Conservation (phyloP, 495 filamentous ascomycete genomes). For the Evernia prunastri region DNA sequence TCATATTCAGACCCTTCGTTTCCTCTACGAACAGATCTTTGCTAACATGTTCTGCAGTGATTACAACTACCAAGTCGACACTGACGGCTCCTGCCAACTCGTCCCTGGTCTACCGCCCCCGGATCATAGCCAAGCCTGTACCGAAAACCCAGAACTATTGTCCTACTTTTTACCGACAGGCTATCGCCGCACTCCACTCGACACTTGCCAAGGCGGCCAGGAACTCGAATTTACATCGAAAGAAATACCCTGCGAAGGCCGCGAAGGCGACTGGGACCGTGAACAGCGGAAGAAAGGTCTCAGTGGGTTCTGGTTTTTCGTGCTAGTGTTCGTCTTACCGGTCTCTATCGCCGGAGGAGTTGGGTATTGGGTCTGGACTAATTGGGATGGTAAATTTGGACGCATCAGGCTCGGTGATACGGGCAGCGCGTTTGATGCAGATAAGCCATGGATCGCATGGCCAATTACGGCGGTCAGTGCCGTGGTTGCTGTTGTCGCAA, state of each 20-base stretch:
- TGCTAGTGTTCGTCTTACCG: conserved; percentile 65
- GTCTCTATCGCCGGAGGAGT: conserved; percentile 58
- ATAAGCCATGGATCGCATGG: conserved; percentile 64
- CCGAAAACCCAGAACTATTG: conserved; percentile 52
- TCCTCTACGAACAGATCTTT: not conserved
- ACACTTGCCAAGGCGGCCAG: conserved; percentile 70
- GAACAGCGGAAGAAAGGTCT: conserved; percentile 52
- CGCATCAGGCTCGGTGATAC: conserved; percentile 67
- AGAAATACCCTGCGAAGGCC: conserved; percentile 59
- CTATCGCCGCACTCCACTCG: conserved; percentile 83
- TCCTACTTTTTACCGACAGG: conserved; percentile 81
- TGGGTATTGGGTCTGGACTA: conserved; percentile 80
- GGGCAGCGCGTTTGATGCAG: conserved; percentile 48
- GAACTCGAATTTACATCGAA: conserved; percentile 58
- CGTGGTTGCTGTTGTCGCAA: conserved; percentile 64
- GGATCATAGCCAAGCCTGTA: conserved; percentile 61
- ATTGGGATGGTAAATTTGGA: conserved; percentile 86
- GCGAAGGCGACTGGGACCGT: conserved; percentile 68
- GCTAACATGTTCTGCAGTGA: conserved; percentile 52
- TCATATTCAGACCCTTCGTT: not conserved
- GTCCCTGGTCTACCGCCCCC: conserved; percentile 61
- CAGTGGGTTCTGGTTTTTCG: conserved; percentile 72
- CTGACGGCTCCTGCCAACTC: conserved; percentile 66
- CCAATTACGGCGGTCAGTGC: conserved; percentile 74
- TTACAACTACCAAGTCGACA: conserved; percentile 81